Base-by-base conservation (phyloP, 73 alveolate species). In the Strombidium stylifer region DNA sequence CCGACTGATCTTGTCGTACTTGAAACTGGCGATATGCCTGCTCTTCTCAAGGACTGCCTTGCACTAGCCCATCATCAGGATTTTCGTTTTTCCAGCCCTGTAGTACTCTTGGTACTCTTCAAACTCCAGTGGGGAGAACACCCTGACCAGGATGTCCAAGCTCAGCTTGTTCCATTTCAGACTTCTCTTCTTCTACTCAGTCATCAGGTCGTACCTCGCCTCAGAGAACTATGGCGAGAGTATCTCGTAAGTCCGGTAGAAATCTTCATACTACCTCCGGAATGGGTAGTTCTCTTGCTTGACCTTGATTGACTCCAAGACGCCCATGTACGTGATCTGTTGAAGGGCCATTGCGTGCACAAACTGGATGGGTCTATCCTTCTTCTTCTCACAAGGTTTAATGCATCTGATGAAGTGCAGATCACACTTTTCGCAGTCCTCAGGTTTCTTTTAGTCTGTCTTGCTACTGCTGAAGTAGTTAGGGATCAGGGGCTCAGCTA, bases 241-340 rank as follows among this genome's bases (percentile, higher is more conserved):
- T 34, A 85, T 88, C 42, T 90, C 98, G 56, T 82, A 94, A 86
- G 90, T 85, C 27, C 83, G 76, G 61, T 89, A 94, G 82, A 91
- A 94, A 21, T 85, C 96, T 55, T 61, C 79, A 68, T 86, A 89
- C 1, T 82, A 73, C 75, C 89, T 86, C 25, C 96, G 59, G 34
- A 84, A 93, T 8, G 98, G 96, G 66, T 60, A 94, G 45, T 94
- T 93, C 65, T 94, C 91, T 71, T 92, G 90, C 55, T 96, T 81
- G 14, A 94, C 92, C 42, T 94, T 93, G 32, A 94, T 89, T 8
- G 96, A 74, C 70, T 94, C 99, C 46, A 94, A 72, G 18, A 94
- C 99, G 25, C 99, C 99, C 96, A 94, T 86, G 79, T 94, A 94
- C 27, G 96, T 85, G 35, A 94, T 86, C 81, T 94, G 93, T 32